Evolutionary conservation across 2,329 filamentous ascomycete species (phyloP), one percentile per base, ranked within the genome.

Genomic region (Fusarium heterosporum): DNA sequence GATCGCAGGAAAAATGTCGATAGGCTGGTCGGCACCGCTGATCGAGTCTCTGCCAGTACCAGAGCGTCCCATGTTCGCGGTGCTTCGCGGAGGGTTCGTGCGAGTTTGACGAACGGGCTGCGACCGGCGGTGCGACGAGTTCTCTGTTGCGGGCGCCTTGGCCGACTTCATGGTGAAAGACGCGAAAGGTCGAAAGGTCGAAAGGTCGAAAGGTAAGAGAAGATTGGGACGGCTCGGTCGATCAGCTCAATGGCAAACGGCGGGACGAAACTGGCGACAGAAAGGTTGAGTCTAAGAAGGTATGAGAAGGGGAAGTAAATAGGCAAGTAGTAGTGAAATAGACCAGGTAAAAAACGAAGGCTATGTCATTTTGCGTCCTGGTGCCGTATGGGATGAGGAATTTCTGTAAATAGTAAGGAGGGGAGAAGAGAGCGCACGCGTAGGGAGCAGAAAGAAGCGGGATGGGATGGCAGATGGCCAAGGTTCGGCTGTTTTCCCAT

Each of bases 1-100:
- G 67, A 90, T 85, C 53, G 85, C 88, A 42, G 88, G 88, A 71
- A 88, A 89, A 72, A 90, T 88, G 70, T 90, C 86, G 81, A 89
- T 88, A 72, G 86, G 85, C 72, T 88, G 86, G 64, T 87, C 84
- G 55, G 82, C 80, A 51, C 78, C 78, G 63, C 79, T 76, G 59
- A 83, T 77, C 51, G 82, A 78, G 69, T 85, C 84, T 77, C 81
- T 80, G 51, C 76, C 77, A 68, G 66, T 74, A 57, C 78, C 76
- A 56, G 77, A 74, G 72, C 83, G 84, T 72, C 79, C 77, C 69
- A 80, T 74, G 57, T 78, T 81, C 70, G 83, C 80, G 53, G 84
- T 83, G 57, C 80, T 83, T 77, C 88, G 83, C 43, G 85, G 81
- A 66, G 88, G 87, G 74, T 90, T 90, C 56, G 84, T 87, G 74